A percentile compares a stretch with the other conserved stretches of the same genome.
These are phyloP conservation scores for Penicillium frequentans DNA, from an alignment of 2,329 filamentous ascomycete genomes.

Conservation along the genomic window DNA sequence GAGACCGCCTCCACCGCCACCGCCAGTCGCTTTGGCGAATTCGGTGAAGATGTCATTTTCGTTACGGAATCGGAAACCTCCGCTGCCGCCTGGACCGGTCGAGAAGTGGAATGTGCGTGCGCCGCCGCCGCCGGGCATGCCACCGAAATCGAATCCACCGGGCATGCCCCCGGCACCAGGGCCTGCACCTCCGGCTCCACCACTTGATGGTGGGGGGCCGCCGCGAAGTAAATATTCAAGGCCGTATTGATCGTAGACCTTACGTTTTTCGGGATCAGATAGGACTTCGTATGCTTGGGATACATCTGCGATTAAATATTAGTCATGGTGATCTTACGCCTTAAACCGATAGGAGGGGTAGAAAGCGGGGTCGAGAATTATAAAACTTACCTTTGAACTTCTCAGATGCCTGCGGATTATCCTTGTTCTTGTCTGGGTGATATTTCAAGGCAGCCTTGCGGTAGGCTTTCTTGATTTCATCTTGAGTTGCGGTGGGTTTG, in stretches of 20 bases:
- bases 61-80: constrained; percentile 79
- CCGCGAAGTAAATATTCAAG: constrained; percentile 89
- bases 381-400: constrained; percentile 76
- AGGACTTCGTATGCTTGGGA: constrained; percentile 98
- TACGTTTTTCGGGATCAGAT: constrained; percentile 93
- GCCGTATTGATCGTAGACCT: constrained; percentile 91
- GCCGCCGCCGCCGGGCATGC: constrained; percentile 39
- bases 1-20: constrained; percentile 52
- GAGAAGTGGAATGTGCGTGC: constrained; percentile 49
- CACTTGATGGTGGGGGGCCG: constrained; percentile 65
- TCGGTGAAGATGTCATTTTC: constrained; percentile 82
- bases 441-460: constrained; percentile 84
- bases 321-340: neutral
- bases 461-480: constrained; percentile 93
- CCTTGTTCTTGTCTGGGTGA: constrained; percentile 98
- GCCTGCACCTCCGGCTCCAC: constrained; percentile 55
- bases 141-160: constrained; percentile 26
- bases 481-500: constrained; percentile 77
- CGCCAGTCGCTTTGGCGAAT: constrained; percentile 67
- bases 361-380: neutral
- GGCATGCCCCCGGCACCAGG: constrained; percentile 58
- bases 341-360: neutral
- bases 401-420: constrained; percentile 79
- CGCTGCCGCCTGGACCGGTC: constrained; percentile 47
- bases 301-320: constrained; percentile 59